phyloP scores from a whole-genome alignment of 805 yeast genomes.

The Yamadazyma philogaea region DNA sequence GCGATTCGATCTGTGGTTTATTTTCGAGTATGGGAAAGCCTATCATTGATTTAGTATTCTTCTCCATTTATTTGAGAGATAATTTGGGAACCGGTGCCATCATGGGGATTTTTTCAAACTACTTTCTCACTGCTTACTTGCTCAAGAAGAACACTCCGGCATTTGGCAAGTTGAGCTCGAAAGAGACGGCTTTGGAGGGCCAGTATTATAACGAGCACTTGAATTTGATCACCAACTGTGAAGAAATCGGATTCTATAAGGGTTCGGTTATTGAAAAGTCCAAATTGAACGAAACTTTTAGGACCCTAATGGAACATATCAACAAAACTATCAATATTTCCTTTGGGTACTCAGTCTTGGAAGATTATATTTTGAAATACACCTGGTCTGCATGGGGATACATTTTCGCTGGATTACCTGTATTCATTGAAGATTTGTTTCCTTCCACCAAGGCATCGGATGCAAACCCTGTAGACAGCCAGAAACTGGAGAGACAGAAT shows the following conservation, averaged over 20 bases:
- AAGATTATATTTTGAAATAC: slow-evolving; percentile 83
- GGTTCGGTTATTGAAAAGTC: slow-evolving; percentile 77
- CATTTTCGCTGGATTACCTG: slow-evolving; percentile 85
- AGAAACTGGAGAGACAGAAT: slow-evolving; percentile 47
- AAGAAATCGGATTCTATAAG: slow-evolving; percentile 91
- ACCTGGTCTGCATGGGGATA: slow-evolving; percentile 97
- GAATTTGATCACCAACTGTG: slow-evolving; percentile 82
- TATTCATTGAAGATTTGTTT: slow-evolving; percentile 53
- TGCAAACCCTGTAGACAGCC: slow-evolving; percentile 2
- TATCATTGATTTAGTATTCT: slow-evolving; percentile 77
- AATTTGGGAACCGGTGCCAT: slow-evolving; percentile 87
- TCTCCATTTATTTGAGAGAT: slow-evolving; percentile 78
- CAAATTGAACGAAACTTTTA: slow-evolving; percentile 60
- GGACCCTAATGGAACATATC: slow-evolving; percentile 52
- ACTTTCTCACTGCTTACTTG: slow-evolving; percentile 72
- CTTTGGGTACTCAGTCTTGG: slow-evolving; percentile 68
- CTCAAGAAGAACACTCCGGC: slow-evolving; percentile 77
- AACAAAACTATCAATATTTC: slow-evolving; percentile 54
- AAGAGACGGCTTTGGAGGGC: slow-evolving; percentile 79
- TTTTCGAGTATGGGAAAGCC: slow-evolving; percentile 93
- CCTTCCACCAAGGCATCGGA: slow-evolving; percentile 5
- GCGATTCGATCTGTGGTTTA: slow-evolving; percentile 75
- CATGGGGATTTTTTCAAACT: slow-evolving; percentile 75
- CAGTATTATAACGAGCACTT: slow-evolving; percentile 83
- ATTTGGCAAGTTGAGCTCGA: slow-evolving; percentile 72